Conservation (phyloP, 352 stramenopile species). For the Pythium insidiosum region DNA sequence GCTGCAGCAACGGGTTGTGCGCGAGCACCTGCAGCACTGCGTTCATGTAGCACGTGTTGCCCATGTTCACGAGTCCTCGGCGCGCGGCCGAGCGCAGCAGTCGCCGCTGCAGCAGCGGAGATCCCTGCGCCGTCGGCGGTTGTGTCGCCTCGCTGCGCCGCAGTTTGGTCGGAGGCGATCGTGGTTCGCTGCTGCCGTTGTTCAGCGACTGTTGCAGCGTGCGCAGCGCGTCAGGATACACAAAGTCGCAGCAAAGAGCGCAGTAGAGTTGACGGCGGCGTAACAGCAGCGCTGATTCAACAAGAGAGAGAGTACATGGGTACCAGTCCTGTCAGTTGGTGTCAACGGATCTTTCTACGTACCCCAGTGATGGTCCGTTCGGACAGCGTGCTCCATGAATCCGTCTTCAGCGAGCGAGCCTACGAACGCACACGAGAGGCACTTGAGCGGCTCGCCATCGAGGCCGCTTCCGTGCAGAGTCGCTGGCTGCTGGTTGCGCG, state of each 20-base stretch:
- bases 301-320: neutral
- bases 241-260: slow-evolving; percentile 43
- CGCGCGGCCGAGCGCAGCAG: slow-evolving; percentile 15
- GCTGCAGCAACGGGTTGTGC: slow-evolving; percentile 61
- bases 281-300: slow-evolving; percentile 26
- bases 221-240: slow-evolving; percentile 32
- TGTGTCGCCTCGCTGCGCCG: neutral
- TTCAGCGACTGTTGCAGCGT: slow-evolving; percentile 14
- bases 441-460: too few relatives aligned
- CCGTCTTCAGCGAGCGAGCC: too few relatives aligned
- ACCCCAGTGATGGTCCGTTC: slow-evolving; percentile 56
- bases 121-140: neutral
- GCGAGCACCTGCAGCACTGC: slow-evolving; percentile 61
- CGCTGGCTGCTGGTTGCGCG: too few relatives aligned
- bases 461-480: too few relatives aligned
- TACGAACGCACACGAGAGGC: too few relatives aligned
- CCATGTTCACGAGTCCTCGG: slow-evolving; percentile 75
- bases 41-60: slow-evolving; percentile 85
- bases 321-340: neutral
- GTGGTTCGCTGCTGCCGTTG: neutral
- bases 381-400: slow-evolving; percentile 65
- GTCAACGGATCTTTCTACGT: neutral
- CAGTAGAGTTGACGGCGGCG: slow-evolving; percentile 50
- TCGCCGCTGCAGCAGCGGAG: slow-evolving; percentile 10
- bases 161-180: neutral